These are phyloP conservation scores for Massarina eburnea DNA, from an alignment of 2,329 filamentous ascomycete genomes.

Conservation along the genomic window DNA sequence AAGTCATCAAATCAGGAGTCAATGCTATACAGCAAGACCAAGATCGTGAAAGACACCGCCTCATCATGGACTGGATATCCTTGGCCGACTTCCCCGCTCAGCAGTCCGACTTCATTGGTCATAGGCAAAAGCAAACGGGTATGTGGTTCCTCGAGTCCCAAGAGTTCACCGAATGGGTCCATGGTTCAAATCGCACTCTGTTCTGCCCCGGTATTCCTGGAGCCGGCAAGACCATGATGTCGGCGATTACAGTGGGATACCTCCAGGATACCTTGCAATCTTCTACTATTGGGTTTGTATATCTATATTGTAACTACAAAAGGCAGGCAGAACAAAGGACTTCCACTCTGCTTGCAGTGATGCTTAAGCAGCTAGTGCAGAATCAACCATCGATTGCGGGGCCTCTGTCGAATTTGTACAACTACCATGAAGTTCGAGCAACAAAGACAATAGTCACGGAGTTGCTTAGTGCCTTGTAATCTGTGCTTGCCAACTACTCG, in stretches of 20 bases:
- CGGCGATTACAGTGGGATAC: constrained; percentile 46
- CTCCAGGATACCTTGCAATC: constrained; percentile 29
- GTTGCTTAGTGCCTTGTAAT: background rate
- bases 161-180: constrained; percentile 9
- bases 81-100: constrained; percentile 39
- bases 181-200: constrained; percentile 28
- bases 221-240: constrained; percentile 51
- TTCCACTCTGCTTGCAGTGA: background rate
- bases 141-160: constrained; percentile 49
- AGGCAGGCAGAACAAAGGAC: constrained; percentile 38
- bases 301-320: constrained; percentile 51
- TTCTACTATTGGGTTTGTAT: constrained; percentile 39
- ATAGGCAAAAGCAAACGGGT: constrained; percentile 45
- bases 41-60: constrained; percentile 4
- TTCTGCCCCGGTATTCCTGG: constrained; percentile 53
- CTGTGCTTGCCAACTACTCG: background rate
- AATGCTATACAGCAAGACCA: constrained; percentile 1
- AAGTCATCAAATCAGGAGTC: background rate
- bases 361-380: constrained; percentile 6
- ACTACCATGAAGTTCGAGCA: constrained; percentile 15
- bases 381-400: background rate
- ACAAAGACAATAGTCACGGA: constrained; percentile 1
- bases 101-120: constrained; percentile 42
- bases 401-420: constrained; percentile 1
- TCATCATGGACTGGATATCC: constrained; percentile 41